Evolutionary conservation across 129 eudicot genomes (phyloP).

Genomic region (Pittosporum tobira): DNA sequence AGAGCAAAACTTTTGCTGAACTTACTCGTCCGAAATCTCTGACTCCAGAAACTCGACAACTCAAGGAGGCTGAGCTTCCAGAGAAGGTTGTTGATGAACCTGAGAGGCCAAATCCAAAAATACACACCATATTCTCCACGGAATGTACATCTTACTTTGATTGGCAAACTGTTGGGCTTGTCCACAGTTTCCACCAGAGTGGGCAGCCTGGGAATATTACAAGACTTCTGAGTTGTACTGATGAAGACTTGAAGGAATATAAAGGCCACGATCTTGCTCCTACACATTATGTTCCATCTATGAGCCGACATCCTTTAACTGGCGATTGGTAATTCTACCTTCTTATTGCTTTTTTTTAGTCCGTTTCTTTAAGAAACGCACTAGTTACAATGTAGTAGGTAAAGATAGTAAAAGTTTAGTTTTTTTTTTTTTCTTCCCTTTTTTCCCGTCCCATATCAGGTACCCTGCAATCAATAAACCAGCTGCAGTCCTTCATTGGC

Average conservation of each 20-base stretch:
- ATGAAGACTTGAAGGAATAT: constrained; percentile 65
- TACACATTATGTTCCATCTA: constrained; percentile 93
- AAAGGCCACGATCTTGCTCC: constrained; percentile 92
- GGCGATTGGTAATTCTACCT: constrained; percentile 64
- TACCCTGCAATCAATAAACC: constrained; percentile 99
- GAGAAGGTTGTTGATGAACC: constrained; percentile 29
- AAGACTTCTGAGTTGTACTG: constrained; percentile 91
- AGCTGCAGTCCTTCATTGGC: constrained; percentile 92
- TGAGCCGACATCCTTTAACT: constrained; percentile 90
- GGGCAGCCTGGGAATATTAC: constrained; percentile 96
- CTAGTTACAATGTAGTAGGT: not conserved
- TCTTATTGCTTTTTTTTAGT: not conserved
- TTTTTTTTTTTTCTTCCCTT: no score
- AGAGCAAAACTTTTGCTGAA: constrained; percentile 64
- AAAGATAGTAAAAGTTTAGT: constrained; percentile 1
- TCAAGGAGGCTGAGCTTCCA: constrained; percentile 38
- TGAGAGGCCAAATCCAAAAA: constrained; percentile 46
- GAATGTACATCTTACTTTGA: constrained; percentile 85
- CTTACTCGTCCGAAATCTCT: constrained; percentile 59
- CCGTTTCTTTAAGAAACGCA: not conserved
- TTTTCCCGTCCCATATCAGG: constrained; percentile 55
- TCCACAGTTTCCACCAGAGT: constrained; percentile 79
- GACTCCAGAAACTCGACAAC: constrained; percentile 45
- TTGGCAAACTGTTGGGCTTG: constrained; percentile 96
- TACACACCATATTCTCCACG: constrained; percentile 87